Base-by-base conservation (phyloP, 106 monocot genomes). In the Dendrobium chrysotoxum region DNA sequence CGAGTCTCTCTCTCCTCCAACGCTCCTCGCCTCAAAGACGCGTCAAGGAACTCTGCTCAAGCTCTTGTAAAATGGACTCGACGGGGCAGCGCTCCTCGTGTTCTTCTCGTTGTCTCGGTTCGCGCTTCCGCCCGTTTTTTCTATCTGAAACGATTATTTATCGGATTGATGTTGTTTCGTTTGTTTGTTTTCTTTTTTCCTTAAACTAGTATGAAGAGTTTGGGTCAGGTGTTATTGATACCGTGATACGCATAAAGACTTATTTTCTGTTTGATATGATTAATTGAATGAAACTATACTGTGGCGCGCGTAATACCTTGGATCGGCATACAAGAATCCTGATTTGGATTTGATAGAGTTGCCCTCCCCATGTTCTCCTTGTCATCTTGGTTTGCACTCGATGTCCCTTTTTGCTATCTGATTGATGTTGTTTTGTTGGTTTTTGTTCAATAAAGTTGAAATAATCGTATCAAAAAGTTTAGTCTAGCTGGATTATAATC, bases 41-140 rank as follows among this genome's bases (percentile, higher is more conserved):
- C 94, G 80, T 92, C 89, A 11, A 87, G 85, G 40, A 97, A 89
- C 89, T 86, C 94, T 4, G 90, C 80, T 16, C 77, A 30, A 18
- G 92, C 92, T 45, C 75, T 97, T 53, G 77, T 89, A 38, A 53
- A 53, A 41, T 97, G 94, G 97, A 86, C 88, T 40, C 87, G 94
- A 18, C 65, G 77, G 17, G 97, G 97, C 39, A 87, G 92, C 47
- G 44, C 92, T 17, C 81, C 94, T 42, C 90, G 97, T 28, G 87
- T 86, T 26, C 87, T 97, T 3, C 81, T 97, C 54, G 90, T 91
- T 76, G 85, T 91, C 76, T 94, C 94, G 77, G 97, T 97, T 35
- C 73, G 90, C 81, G 47, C 39, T 76, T 73, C 74, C 41, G 4
- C 31, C 28, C 70, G 1, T 61, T 61, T 57, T 20, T n/a, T 61